These are phyloP conservation scores for Mortierella sp. DNA, from an alignment of 371 early-diverging fungal species.

Conservation along the genomic window DNA sequence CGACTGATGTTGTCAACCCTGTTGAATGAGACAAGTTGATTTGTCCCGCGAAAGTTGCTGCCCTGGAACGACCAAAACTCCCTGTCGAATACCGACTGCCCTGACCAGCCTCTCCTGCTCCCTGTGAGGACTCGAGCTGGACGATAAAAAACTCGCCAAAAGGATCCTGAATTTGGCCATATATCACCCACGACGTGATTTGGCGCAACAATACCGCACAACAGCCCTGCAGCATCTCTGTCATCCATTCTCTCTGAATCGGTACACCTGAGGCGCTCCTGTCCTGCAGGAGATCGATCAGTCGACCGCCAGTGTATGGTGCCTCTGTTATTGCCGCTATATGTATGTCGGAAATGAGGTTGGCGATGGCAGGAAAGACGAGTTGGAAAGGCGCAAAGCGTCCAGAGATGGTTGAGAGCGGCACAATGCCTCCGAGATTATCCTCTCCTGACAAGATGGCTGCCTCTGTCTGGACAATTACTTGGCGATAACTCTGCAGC, in stretches of 20 bases:
- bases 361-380: constrained; percentile 47
- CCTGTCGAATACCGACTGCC: background rate
- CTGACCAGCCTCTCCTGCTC: background rate
- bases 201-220: constrained; percentile 76
- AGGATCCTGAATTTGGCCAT: constrained; percentile 76
- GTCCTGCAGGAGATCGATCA: constrained; percentile 71
- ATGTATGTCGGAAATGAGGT: constrained; percentile 29
- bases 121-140: constrained; percentile 1
- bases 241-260: constrained; percentile 65
- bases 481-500: constrained; percentile 67
- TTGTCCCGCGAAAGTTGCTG: background rate
- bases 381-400: constrained; percentile 50
- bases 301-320: constrained; percentile 63
- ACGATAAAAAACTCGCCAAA: constrained; percentile 80
- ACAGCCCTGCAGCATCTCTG: constrained; percentile 65
- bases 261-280: constrained; percentile 71
- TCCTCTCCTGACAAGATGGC: constrained; percentile 54
- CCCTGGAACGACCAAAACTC: background rate
- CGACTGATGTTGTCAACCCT: background rate
- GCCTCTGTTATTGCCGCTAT: constrained; percentile 15
- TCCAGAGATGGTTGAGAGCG: constrained; percentile 40
- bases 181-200: constrained; percentile 80
- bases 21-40: background rate
- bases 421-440: constrained; percentile 48
- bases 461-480: constrained; percentile 70